phyloP scores from a whole-genome alignment of 2,329 filamentous ascomycete species.

The Colletotrichum lindemuthianum region DNA sequence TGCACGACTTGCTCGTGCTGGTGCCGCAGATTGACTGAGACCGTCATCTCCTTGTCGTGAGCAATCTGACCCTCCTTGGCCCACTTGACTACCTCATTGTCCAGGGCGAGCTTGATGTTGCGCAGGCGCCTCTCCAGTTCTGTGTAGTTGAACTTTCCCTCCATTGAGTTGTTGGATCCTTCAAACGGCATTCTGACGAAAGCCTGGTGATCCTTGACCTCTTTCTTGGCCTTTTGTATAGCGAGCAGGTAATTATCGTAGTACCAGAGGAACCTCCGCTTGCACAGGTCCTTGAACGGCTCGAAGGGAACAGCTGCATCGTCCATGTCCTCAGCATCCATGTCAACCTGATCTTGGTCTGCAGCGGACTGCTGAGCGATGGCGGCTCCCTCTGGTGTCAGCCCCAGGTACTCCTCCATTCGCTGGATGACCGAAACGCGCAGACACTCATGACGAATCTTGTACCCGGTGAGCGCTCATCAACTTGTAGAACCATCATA shows the following conservation, averaged over 20 bases:
- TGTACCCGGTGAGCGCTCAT: conserved; percentile 30
- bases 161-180: conserved; percentile 79
- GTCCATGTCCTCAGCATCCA: conserved; percentile 61
- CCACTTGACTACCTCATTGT: conserved; percentile 79
- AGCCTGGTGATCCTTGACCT: conserved; percentile 68
- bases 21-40: conserved; percentile 83
- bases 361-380: conserved; percentile 43
- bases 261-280: conserved; percentile 95
- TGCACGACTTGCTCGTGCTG: conserved; percentile 87
- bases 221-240: conserved; percentile 71
- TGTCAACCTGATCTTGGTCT: conserved; percentile 53
- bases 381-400: conserved; percentile 63
- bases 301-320: conserved; percentile 73
- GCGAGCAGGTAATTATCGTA: conserved; percentile 84
- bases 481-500: background rate
- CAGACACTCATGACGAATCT: conserved; percentile 93
- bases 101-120: conserved; percentile 74
- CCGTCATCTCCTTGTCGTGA: conserved; percentile 73
- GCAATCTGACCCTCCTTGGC: conserved; percentile 72
- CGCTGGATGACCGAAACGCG: conserved; percentile 87
- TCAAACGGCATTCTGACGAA: conserved; percentile 95
- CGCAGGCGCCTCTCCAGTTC: conserved; percentile 76
- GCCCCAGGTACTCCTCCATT: conserved; percentile 80
- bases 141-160: conserved; percentile 84
- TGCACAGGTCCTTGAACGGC: conserved; percentile 90